A percentile compares a stretch with the other conserved stretches of the same genome.
These are phyloP conservation scores for Populus euphratica DNA, from an alignment of 345 rosid genomes.

Conservation along the genomic window DNA sequence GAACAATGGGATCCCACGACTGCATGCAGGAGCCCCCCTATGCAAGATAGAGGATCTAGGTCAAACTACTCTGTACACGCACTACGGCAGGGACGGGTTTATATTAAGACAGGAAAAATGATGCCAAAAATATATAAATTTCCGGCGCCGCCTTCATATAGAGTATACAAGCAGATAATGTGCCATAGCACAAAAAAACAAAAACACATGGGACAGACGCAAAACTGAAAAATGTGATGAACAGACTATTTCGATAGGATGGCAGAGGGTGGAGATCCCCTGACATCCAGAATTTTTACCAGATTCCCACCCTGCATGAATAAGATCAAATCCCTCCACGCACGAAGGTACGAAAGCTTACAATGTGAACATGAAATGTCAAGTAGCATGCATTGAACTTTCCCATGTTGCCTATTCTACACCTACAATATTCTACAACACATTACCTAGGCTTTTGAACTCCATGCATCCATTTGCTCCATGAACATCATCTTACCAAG, in stretches of 20 bases:
- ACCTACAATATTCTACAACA: not conserved
- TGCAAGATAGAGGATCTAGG: too few relatives aligned
- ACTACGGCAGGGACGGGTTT: too few relatives aligned
- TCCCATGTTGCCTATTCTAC: conserved; percentile 9
- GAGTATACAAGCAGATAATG: not conserved
- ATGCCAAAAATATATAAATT: not conserved
- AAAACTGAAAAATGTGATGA: not conserved
- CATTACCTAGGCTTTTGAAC: not conserved
- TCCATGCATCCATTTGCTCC: not conserved
- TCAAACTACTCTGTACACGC: too few relatives aligned
- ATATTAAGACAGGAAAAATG: not conserved
- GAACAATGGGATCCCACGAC: too few relatives aligned
- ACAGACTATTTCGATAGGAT: not conserved
- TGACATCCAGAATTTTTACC: not conserved
- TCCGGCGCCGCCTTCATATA: not conserved
- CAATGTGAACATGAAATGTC: conserved; percentile 9
- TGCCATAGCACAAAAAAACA: not conserved
- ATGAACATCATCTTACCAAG: not conserved
- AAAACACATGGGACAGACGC: conserved; percentile 4
- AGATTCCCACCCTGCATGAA: conserved; percentile 4
- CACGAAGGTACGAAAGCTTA: conserved; percentile 14
- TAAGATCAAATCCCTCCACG: conserved; percentile 8
- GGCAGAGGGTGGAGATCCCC: not conserved
- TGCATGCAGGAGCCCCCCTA: too few relatives aligned
- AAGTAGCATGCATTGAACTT: conserved; percentile 6